These are phyloP conservation scores for Incumbomyces delicatus DNA, from an alignment of 2,329 filamentous ascomycete genomes.

Conservation along the genomic window DNA sequence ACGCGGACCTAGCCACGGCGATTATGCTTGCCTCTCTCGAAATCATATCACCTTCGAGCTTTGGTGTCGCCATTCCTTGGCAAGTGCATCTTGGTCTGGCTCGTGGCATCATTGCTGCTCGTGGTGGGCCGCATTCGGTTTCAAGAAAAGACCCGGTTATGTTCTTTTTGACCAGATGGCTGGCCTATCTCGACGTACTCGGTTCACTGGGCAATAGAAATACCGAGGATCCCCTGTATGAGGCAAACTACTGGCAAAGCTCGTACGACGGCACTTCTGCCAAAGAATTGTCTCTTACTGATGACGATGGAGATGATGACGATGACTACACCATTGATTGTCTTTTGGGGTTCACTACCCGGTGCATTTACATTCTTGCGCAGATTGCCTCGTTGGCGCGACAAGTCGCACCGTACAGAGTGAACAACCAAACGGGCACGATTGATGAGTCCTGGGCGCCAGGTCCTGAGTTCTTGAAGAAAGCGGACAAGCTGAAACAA, in stretches of 20 bases:
- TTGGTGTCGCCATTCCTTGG: conserved; percentile 73
- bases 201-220: conserved; percentile 58
- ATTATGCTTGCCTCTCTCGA: conserved; percentile 79
- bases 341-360: conserved; percentile 67
- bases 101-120: conserved; percentile 61
- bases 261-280: conserved; percentile 21
- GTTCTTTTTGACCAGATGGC: conserved; percentile 72
- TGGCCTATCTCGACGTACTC: conserved; percentile 72
- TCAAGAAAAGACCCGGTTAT: conserved; percentile 49
- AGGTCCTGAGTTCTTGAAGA: conserved; percentile 40
- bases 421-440: conserved; percentile 42
- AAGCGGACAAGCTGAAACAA: conserved; percentile 50
- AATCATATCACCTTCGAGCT: conserved; percentile 71
- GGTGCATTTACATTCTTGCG: conserved; percentile 60
- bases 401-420: conserved; percentile 56
- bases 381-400: conserved; percentile 63
- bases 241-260: conserved; percentile 38
- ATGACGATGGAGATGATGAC: conserved; percentile 43
- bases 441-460: conserved; percentile 51
- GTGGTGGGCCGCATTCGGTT: conserved; percentile 48
- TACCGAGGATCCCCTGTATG: conserved; percentile 42
- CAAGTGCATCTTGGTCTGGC: conserved; percentile 68
- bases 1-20: conserved; percentile 66
- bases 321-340: conserved; percentile 66
- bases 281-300: conserved; percentile 22